Base-by-base conservation (phyloP, 2,329 filamentous ascomycete species). In the Bipolaris zeicola region DNA sequence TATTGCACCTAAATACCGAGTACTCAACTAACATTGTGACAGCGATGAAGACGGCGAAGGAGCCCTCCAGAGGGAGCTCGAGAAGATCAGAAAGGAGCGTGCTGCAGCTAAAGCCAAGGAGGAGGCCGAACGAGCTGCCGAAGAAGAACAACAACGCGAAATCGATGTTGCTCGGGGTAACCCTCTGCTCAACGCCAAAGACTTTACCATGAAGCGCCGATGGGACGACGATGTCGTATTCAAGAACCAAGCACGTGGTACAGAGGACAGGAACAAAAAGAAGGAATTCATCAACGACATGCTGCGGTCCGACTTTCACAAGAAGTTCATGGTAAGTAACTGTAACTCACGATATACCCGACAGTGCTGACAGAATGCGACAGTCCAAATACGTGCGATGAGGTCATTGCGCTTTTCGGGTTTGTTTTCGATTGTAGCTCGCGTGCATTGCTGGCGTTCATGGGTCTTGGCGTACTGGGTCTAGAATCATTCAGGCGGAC, bases 201-300 rank as follows among this genome's bases (percentile, higher is more conserved):
- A 96, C 67, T 98, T 96, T 75, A 92, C 89, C 56, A 88, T 97
- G 71, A 97, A 96, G 83, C 82, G 91, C 65, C 82, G 93, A 67
- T 99, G 95, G 95, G 95, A 99, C 68, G 95, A 99, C 69, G 95
- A 99, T 74, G 95, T 99, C 11, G 93, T 99, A 2, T 99, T 99
- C 80, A 98, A 96, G 82, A 99, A 99, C 77, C 95, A 99, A 79
- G 95, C 94, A 33, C 85, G 95, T 57, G 95, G 94, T 7, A 96
- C 93, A 0, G 94, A 98, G 72, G 92, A 97, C 61, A 93, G 89
- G 81, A 87, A 89, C 61, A 92, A 89, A 81, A 92, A 89, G 81
- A 96, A 94, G 81, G 93, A 96, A 77, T 99, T 99, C 79, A 93
- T 99, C 77, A 99, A 99, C 74, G 92, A 98, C 78, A 82, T 96